A percentile compares a stretch with the other conserved stretches of the same genome.
Conservation (phyloP, 75 land plant genomes). For the Selaginella tamariscina region DNA sequence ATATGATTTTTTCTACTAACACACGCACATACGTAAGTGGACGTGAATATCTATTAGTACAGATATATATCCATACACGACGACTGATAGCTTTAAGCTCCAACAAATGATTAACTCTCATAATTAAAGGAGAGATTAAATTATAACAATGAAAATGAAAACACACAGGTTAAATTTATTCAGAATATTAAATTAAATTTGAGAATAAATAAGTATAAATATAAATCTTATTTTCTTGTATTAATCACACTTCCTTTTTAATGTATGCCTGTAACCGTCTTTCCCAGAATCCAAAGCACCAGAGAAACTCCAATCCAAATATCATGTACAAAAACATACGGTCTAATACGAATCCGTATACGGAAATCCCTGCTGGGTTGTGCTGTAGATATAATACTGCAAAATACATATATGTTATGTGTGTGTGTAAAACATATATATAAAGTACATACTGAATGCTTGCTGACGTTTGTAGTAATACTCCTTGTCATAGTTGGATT, state of each 20-base stretch:
- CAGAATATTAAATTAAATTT: no score
- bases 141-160: no score
- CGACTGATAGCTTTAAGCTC: no score
- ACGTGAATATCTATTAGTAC: background rate
- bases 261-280: constrained; percentile 11
- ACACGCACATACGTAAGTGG: background rate
- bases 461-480: background rate
- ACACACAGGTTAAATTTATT: constrained; percentile 13
- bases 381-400: constrained; percentile 18
- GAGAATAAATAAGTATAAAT: no score
- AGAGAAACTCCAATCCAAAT: constrained; percentile 14
- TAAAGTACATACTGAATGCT: background rate
- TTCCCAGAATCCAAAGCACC: constrained; percentile 18
- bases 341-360: constrained; percentile 26
- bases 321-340: constrained; percentile 16
- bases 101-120: no score
- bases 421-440: no score
- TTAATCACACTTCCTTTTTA: no score
- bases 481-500: background rate
- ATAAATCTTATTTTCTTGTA: no score
- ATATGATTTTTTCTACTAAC: background rate
- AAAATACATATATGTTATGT: background rate
- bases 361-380: constrained; percentile 17
- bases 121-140: no score
- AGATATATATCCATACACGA: background rate